Base-by-base conservation (phyloP, 1,284 basidiomycete species). In the Flammula alnicola region DNA sequence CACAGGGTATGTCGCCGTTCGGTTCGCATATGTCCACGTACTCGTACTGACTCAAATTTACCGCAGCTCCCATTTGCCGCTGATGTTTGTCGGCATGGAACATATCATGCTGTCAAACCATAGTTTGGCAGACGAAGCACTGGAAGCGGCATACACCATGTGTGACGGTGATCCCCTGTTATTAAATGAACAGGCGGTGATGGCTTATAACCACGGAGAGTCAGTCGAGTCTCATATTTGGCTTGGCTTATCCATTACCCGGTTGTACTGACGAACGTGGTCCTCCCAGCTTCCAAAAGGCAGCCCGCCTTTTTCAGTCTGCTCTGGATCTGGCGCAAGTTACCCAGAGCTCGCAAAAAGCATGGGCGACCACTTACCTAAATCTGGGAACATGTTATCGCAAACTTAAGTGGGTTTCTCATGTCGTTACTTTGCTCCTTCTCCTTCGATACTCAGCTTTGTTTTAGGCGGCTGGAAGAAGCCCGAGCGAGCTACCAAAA, bases 71-170 rank as follows among this genome's bases (percentile, higher is more conserved):
- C 95, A 98, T 70, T 76, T 99, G 5, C 95, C 97, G 1, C 76
- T 95, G 42, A 84, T 98, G 67, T 99, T 95, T 66, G 93, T 99
- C 40, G 97, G 96, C 2, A 98, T 98, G 93, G 96, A 99, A 65
- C 93, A 99, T 59, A 88, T 99, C 39, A 88, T 91, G 63, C 78
- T 98, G 5, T 91, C 90, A 36, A 94, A 97, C 58, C 80, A 86
- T 51, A 68, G 74, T 12, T 79, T 95, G 27, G 97, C 97, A 0
- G 84, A 91, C 42, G 92, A 98, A 59, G 92, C 95, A 29, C 77
- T 99, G 30, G 76, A 84, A 50, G 91, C 94, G 1, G 88, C 95
- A 1, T 76, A 86, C 54, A 71, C 78, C 1, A 85, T 96, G 69
- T 94, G 93, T 64, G 79, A 88, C 47, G 80, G 82, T 3, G 97